Base-by-base conservation (phyloP, 148 eudicot species). In the Salicornia ramosissima region DNA sequence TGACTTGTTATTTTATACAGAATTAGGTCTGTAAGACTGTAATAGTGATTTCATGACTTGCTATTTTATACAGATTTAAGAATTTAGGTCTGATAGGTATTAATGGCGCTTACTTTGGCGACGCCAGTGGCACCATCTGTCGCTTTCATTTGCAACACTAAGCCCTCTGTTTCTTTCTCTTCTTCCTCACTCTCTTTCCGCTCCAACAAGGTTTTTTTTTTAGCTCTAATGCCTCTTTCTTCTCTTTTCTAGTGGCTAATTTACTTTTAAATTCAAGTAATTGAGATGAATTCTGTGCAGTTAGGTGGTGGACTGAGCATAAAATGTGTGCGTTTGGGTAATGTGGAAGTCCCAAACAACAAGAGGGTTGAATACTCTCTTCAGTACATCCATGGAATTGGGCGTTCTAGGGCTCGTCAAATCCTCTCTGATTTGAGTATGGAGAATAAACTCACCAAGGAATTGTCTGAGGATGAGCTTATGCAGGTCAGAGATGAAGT, bases 361-460 rank as follows among this genome's bases (percentile, higher is more conserved):
- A 85, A 85, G 65, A 76, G 88, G 68, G 75, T 85, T 13, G 84
- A 85, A 65, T 84, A 64, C 65, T 84, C 91, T 31, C 78, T 87
- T 10, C 91, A 84, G 51, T 84, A 87, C 59, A 80, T 87, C 67
- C 88, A 87, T 46, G 91, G 88, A 10, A 84, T 87, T 29, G 91
- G 91, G 19, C 81, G 91, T 5, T 40, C 73, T 28, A 72, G 79
- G 47, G 77, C 91, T 9, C 75, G 75, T 21, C 85, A 87, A 60
- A 84, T 87, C 69, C 83, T 87, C 5, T 42, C 29, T 67, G 86
- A 87, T 75, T 80, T 87, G 67, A 55, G 51, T 33, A 66, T 87
- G 82, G 85, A 87, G 19, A 84, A 87, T 45, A 87, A 87, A 71
- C 40, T 84, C 40, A 87, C 86, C 21, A 84, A 87, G 39, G 86